Percentiles rank a stretch among this genome's conserved stretches.
phyloP scores from a whole-genome alignment of 768 basidiomycete species.

The Xanthoconium stramineum region DNA sequence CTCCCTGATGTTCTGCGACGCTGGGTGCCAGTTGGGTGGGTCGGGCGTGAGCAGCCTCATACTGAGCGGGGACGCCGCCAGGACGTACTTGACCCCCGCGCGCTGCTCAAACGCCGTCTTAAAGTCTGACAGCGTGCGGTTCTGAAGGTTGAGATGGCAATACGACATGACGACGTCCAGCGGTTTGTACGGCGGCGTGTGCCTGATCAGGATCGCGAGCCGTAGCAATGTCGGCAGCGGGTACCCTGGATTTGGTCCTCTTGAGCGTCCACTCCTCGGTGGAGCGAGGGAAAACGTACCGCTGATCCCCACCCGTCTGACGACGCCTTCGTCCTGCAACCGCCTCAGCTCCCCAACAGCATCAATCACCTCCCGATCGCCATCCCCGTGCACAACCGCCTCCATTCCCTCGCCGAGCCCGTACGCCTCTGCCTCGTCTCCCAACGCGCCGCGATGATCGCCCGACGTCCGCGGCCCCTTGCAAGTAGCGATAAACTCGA shows the following conservation, averaged over 20 bases:
- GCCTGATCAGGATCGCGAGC: slow-evolving; percentile 69
- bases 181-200: slow-evolving; percentile 63
- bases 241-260: slow-evolving; percentile 47
- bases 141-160: slow-evolving; percentile 77
- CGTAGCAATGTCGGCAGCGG: slow-evolving; percentile 82
- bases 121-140: slow-evolving; percentile 56
- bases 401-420: slow-evolving; percentile 62
- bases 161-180: slow-evolving; percentile 80
- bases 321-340: slow-evolving; percentile 68
- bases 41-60: slow-evolving; percentile 72
- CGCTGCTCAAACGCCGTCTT: slow-evolving; percentile 54
- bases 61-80: slow-evolving; percentile 79
- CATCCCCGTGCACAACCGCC: slow-evolving; percentile 55
- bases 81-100: slow-evolving; percentile 63
- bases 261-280: no score
- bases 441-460: slow-evolving; percentile 54
- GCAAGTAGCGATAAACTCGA: slow-evolving; percentile 67
- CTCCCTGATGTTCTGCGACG: slow-evolving; percentile 46
- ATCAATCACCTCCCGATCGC: slow-evolving; percentile 68
- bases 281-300: slow-evolving; percentile 41
- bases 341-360: slow-evolving; percentile 64
- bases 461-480: slow-evolving; percentile 51
- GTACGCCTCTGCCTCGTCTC: slow-evolving; percentile 53
- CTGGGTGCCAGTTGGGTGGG: slow-evolving; percentile 76
- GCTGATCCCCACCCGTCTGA: slow-evolving; percentile 75